Percentiles rank a stretch among this genome's conserved stretches.
These are phyloP conservation scores for Cucurbita moschata DNA, from an alignment of 306 rosid species.

Conservation along the genomic window DNA sequence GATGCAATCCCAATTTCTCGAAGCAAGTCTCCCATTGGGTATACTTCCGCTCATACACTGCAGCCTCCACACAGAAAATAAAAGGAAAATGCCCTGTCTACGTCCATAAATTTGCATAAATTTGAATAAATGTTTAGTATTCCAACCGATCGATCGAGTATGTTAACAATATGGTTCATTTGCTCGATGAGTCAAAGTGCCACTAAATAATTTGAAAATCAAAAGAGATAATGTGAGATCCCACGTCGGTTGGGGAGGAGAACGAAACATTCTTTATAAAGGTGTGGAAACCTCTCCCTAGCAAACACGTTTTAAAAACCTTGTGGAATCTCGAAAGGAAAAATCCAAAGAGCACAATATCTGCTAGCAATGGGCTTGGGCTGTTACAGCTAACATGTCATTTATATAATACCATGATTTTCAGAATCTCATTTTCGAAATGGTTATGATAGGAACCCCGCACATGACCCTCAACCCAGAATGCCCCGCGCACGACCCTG, in stretches of 20 bases:
- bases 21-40: slow-evolving; percentile 59
- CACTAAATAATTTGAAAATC: not conserved
- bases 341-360: too few species aligned
- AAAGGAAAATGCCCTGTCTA: slow-evolving; percentile 69
- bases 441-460: too few species aligned
- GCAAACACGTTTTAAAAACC: too few species aligned
- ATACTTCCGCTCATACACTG: slow-evolving; percentile 17
- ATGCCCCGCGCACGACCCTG: too few species aligned
- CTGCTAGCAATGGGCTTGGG: too few species aligned
- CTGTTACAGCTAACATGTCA: not conserved
- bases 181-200: not conserved
- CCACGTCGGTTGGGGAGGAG: too few species aligned
- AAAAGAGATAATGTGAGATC: not conserved
- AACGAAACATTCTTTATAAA: too few species aligned
- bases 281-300: too few species aligned
- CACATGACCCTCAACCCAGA: too few species aligned
- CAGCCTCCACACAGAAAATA: slow-evolving; percentile 54
- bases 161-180: not conserved
- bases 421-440: not conserved
- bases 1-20: slow-evolving; percentile 47
- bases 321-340: too few species aligned
- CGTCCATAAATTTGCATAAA: slow-evolving; percentile 6
- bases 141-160: not conserved
- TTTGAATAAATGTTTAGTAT: not conserved
- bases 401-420: not conserved